These are phyloP conservation scores for Sugiyamaella lignohabitans DNA, from an alignment of 805 yeast genomes.

Conservation along the genomic window DNA sequence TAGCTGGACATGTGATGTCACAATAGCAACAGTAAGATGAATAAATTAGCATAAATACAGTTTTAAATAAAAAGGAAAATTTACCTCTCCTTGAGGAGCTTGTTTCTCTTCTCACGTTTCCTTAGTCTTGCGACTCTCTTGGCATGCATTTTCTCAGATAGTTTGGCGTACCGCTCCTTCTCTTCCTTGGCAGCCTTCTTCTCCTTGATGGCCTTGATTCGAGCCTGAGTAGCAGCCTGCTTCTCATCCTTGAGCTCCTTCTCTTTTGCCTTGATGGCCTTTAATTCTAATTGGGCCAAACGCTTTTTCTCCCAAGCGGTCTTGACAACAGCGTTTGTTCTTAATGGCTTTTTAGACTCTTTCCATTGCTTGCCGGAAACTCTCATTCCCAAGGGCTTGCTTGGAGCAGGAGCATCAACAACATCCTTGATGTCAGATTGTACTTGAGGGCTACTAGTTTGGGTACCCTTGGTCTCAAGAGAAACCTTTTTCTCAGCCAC, in stretches of 20 bases:
- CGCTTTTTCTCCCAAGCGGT: slow-evolving; percentile 60
- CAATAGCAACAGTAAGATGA: background rate
- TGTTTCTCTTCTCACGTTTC: slow-evolving; percentile 91
- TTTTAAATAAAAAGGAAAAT: slow-evolving; percentile 2
- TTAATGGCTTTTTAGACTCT: slow-evolving; percentile 31
- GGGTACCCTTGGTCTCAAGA: slow-evolving; percentile 1
- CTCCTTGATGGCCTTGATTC: slow-evolving; percentile 43
- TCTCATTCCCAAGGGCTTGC: slow-evolving; percentile 13
- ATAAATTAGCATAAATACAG: background rate
- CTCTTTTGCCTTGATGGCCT: slow-evolving; percentile 61
- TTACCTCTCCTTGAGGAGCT: slow-evolving; percentile 82
- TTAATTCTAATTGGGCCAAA: slow-evolving; percentile 57
- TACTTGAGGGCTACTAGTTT: background rate
- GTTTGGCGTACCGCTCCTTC: slow-evolving; percentile 73
- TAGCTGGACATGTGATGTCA: too few relatives aligned
- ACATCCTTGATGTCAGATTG: background rate
- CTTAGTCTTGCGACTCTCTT: slow-evolving; percentile 87
- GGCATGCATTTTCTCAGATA: slow-evolving; percentile 84
- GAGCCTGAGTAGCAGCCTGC: slow-evolving; percentile 48
- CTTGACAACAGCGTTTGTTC: slow-evolving; percentile 44
- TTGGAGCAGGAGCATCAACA: background rate
- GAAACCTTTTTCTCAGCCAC: background rate
- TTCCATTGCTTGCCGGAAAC: slow-evolving; percentile 36
- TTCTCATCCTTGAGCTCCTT: slow-evolving; percentile 75
- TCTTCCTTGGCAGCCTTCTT: slow-evolving; percentile 79